Percentiles rank a stretch among this genome's conserved stretches.
phyloP scores from a whole-genome alignment of 345 rosid genomes.

The Chamaenerion angustifolium region DNA sequence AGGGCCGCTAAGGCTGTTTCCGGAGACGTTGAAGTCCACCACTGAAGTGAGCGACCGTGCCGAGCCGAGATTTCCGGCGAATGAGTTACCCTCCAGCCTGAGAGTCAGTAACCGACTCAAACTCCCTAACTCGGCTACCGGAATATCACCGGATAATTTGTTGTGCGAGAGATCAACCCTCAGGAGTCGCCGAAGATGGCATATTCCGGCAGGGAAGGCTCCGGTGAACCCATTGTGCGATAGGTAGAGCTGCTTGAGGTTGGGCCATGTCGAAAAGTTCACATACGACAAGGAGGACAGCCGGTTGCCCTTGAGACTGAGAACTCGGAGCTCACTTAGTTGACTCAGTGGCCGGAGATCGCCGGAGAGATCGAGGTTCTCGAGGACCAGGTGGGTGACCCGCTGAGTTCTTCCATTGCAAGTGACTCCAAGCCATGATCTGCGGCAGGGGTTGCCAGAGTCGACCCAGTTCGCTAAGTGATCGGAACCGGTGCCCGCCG shows the following conservation, averaged over 20 bases:
- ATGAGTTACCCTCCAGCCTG: slow-evolving; percentile 21
- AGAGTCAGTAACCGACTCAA: slow-evolving; percentile 23
- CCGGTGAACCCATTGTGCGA: slow-evolving; percentile 22
- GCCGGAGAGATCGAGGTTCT: slow-evolving; percentile 20
- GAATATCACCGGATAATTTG: slow-evolving; percentile 19
- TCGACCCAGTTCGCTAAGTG: slow-evolving; percentile 19
- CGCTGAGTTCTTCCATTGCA: slow-evolving; percentile 19
- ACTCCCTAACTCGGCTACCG: slow-evolving; percentile 13
- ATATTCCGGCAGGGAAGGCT: slow-evolving; percentile 17
- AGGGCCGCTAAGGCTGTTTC: slow-evolving; percentile 21
- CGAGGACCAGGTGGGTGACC: slow-evolving; percentile 24
- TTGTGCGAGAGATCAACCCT: slow-evolving; percentile 30
- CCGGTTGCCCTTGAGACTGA: slow-evolving; percentile 25
- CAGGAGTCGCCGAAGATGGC: slow-evolving; percentile 17
- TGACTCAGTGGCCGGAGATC: slow-evolving; percentile 7
- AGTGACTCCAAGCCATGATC: slow-evolving; percentile 29
- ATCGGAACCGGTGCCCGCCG: slow-evolving; percentile 2
- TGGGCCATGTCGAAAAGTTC: slow-evolving; percentile 15
- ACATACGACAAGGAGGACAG: slow-evolving; percentile 10
- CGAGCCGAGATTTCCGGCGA: slow-evolving; percentile 15
- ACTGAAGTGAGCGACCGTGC: slow-evolving; percentile 10
- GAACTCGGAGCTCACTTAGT: slow-evolving; percentile 25
- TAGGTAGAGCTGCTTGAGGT: slow-evolving; percentile 26
- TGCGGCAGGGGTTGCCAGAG: slow-evolving; percentile 15
- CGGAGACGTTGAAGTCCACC: slow-evolving; percentile 20